Evolutionary conservation across 305 asterid species (phyloP), one percentile per base, ranked within the genome.

Genomic region (Fraxinus dipetala): DNA sequence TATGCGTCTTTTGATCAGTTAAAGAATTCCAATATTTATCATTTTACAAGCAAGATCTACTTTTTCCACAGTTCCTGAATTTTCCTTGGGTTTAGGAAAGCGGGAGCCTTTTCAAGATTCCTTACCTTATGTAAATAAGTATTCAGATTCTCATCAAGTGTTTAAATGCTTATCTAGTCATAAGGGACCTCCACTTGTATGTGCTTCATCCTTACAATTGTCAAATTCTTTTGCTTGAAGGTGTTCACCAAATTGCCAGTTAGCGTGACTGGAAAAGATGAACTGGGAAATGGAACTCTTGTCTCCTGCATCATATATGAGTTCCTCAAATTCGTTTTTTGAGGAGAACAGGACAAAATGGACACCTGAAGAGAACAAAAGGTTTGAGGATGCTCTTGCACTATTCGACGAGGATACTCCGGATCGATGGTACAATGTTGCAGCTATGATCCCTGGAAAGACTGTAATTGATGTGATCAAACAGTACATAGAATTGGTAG

Each of bases 361-460:
- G 99, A 95, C 95, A 1, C 65, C 87, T 4, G 98, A 93, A 85
- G 99, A 95, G 87, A 95, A 95, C 89, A 95, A 92, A 43, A 83
- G 86, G 75, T 95, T 95, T 75, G 99, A 95, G 76, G 88, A 91
- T 74, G 99, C 99, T 4, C 90, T 95, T 0, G 97, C 99, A 9
- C 81, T 92, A 63, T 95, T 90, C 59, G 99, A 95, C 48, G 88
- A 89, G 74, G 98, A 95, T 14, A 93, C 98, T 7, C 99, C 99
- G 0, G 98, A 95, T 43, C 84, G 99, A 35, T 95, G 99, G 99
- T 84, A 86, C 85, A 93, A 93, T 87, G 99, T 95, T 69, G 99
- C 99, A 3, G 85, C 97, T 6, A 85, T 92, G 94, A 88, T 95
- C 67, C 99, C 99, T 0, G 99, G 98, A 0, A 95, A 95, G 80